phyloP scores from a whole-genome alignment of 495 filamentous ascomycete species.

The Aspergillus sparsus region DNA sequence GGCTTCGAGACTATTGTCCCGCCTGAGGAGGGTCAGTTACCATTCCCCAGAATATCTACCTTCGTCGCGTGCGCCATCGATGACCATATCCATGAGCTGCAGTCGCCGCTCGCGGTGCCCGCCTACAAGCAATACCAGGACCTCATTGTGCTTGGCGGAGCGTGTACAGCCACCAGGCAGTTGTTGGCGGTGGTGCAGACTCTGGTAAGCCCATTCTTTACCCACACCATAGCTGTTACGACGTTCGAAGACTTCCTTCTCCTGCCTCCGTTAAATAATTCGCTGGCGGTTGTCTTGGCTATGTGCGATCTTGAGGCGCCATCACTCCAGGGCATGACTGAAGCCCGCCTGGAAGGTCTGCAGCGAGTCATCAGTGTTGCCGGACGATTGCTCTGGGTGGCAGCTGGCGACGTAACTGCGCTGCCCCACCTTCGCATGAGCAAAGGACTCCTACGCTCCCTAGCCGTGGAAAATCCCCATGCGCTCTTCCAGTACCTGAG shows the following conservation, averaged over 20 bases:
- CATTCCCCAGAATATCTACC: not conserved
- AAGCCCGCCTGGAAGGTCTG: not conserved
- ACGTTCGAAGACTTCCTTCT: not conserved
- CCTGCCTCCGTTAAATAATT: not conserved
- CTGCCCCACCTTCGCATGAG: constrained; percentile 10
- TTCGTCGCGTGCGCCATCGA: constrained; percentile 16
- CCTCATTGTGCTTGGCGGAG: constrained; percentile 1
- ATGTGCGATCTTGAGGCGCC: not conserved
- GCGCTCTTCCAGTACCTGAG: constrained; percentile 10
- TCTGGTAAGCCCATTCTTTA: not conserved
- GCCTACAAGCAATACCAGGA: not conserved
- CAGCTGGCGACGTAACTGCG: constrained; percentile 11
- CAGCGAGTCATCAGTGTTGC: not conserved
- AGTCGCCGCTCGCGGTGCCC: not conserved
- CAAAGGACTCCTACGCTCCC: constrained; percentile 11
- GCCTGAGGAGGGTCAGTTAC: not conserved
- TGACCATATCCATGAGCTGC: not conserved
- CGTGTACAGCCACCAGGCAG: not conserved
- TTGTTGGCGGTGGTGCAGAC: not conserved
- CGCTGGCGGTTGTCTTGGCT: constrained; percentile 1
- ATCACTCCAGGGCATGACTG: not conserved
- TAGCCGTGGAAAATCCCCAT: not conserved
- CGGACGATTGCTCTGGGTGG: constrained; percentile 17
- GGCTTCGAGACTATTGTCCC: constrained; percentile 11
- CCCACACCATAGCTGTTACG: not conserved